Conservation (phyloP, 2,329 filamentous ascomycete genomes). For the Xylaria sp. region DNA sequence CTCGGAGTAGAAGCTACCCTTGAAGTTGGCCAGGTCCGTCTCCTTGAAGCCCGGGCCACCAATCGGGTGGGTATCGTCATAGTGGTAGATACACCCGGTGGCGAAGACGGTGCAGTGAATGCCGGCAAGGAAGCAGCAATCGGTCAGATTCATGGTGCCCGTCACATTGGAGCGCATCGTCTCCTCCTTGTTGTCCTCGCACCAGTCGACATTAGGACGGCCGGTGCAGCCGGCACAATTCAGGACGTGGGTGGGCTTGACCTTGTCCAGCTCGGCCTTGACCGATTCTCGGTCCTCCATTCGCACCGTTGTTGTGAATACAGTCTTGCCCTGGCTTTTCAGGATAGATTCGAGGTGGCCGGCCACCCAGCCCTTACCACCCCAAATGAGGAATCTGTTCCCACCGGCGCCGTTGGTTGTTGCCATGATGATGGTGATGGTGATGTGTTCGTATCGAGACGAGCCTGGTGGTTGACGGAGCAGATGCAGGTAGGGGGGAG, state of each 20-base stretch:
- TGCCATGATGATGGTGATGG: constrained; percentile 29
- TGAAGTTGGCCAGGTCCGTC: constrained; percentile 66
- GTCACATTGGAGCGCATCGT: constrained; percentile 70
- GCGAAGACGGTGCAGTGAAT: constrained; percentile 69
- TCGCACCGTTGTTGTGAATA: constrained; percentile 62
- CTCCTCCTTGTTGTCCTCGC: constrained; percentile 69
- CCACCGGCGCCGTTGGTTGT: constrained; percentile 32
- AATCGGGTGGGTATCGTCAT: constrained; percentile 62
- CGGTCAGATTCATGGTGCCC: constrained; percentile 64
- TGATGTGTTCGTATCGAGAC: background rate
- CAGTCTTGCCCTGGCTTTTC: constrained; percentile 61
- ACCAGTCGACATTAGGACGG: constrained; percentile 71
- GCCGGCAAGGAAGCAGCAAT: constrained; percentile 59
- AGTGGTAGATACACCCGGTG: constrained; percentile 69
- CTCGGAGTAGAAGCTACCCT: constrained; percentile 68
- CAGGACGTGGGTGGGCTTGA: constrained; percentile 68
- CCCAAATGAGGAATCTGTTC: constrained; percentile 64
- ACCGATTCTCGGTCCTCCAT: constrained; percentile 67
- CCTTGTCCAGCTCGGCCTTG: constrained; percentile 55
- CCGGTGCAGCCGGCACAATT: constrained; percentile 69
- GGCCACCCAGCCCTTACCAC: constrained; percentile 64
- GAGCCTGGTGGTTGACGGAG: background rate
- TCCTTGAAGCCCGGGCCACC: constrained; percentile 63
- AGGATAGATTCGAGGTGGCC: constrained; percentile 63
- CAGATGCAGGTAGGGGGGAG: background rate